Conservation (phyloP, 2,329 filamentous ascomycete genomes). For the Colletotrichum destructivum region DNA sequence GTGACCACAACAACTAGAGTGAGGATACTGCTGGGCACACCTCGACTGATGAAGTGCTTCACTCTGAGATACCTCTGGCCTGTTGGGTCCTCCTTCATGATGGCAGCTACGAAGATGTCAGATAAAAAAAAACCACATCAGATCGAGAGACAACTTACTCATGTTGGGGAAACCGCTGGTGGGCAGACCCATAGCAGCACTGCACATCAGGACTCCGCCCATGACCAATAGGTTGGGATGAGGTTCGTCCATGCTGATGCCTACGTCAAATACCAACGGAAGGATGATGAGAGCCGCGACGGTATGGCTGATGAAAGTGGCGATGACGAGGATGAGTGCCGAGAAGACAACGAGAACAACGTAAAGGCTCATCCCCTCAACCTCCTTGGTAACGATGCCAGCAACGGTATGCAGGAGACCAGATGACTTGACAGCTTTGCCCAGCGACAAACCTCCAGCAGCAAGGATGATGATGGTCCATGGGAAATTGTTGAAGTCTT, state of each 20-base stretch:
- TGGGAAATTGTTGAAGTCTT: conserved; percentile 99
- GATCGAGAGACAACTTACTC: conserved; percentile 77
- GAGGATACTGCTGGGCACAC: conserved; percentile 88
- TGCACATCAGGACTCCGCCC: conserved; percentile 96
- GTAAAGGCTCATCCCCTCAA: conserved; percentile 87
- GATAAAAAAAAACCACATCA: background rate
- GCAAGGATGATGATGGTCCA: conserved; percentile 99
- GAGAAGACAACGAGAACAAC: conserved; percentile 90
- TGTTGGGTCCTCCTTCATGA: conserved; percentile 98
- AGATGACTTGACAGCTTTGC: conserved; percentile 94
- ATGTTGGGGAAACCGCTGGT: conserved; percentile 99
- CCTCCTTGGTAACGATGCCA: conserved; percentile 78
- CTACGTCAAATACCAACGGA: conserved; percentile 90
- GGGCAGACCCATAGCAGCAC: conserved; percentile 95
- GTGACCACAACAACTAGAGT: conserved; percentile 88
- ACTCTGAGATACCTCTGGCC: conserved; percentile 94
- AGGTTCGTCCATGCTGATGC: conserved; percentile 86
- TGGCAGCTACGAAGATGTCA: conserved; percentile 77
- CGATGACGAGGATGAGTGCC: conserved; percentile 87
- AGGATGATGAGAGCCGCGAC: conserved; percentile 96
- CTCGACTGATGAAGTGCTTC: conserved; percentile 94
- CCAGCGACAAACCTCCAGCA: conserved; percentile 91
- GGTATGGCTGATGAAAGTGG: conserved; percentile 98
- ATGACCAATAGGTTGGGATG: conserved; percentile 97
- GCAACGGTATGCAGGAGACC: conserved; percentile 93